Percentiles rank a stretch among this genome's conserved stretches.
Conservation (phyloP, 1,139 yeast genomes). For the Saccharomyces hybrid region DNA sequence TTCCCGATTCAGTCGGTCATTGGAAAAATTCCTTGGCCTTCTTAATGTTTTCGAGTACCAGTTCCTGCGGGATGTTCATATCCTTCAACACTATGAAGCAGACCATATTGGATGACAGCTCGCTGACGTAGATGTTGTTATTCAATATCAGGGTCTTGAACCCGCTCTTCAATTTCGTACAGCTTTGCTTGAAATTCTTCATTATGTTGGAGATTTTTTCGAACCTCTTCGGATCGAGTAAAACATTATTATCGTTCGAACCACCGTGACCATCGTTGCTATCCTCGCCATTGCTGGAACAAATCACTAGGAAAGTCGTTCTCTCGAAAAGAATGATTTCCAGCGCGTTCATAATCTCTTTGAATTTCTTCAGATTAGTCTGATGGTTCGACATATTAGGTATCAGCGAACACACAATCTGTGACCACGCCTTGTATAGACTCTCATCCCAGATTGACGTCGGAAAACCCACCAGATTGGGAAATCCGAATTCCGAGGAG, state of each 20-base stretch:
- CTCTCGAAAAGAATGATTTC: slow-evolving; percentile 90
- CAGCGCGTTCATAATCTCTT: slow-evolving; percentile 71
- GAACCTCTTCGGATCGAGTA: slow-evolving; percentile 76
- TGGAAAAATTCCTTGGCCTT: slow-evolving; percentile 35
- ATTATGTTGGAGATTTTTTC: slow-evolving; percentile 91
- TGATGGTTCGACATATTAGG: slow-evolving; percentile 86
- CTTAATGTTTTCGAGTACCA: slow-evolving; percentile 35
- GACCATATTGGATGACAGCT: slow-evolving; percentile 37
- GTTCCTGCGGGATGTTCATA: slow-evolving; percentile 28
- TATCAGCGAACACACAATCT: slow-evolving; percentile 86
- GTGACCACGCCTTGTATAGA: slow-evolving; percentile 94
- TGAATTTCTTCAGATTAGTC: slow-evolving; percentile 65
- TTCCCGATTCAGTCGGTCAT: slow-evolving; percentile 7
- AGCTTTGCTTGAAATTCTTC: slow-evolving; percentile 90
- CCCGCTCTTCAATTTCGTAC: slow-evolving; percentile 70
- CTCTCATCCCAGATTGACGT: slow-evolving; percentile 98
- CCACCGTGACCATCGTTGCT: slow-evolving; percentile 20
- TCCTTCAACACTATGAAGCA: slow-evolving; percentile 35
- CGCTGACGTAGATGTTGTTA: slow-evolving; percentile 50
- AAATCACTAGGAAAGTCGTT: slow-evolving; percentile 86
- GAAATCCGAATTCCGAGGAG: slow-evolving; percentile 70
- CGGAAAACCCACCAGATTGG: slow-evolving; percentile 71
- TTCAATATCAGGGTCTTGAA: slow-evolving; percentile 71
- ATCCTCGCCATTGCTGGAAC: slow-evolving; percentile 47
- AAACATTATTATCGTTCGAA: slow-evolving; percentile 10